Conservation (phyloP, 768 basidiomycete species). For the Fomitopsis pulvina region DNA sequence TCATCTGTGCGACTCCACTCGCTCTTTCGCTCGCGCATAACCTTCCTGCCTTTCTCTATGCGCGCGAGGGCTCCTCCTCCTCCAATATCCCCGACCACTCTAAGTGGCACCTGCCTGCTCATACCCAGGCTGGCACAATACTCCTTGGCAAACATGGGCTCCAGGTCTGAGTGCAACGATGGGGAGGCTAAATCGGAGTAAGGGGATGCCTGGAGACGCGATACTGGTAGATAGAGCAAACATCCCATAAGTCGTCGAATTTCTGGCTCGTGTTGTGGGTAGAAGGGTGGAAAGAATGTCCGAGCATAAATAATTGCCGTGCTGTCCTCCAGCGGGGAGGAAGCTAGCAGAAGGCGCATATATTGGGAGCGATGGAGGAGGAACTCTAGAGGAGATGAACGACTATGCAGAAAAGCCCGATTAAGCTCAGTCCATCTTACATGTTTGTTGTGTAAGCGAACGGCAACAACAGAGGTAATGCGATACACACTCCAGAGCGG, state of each 20-base stretch:
- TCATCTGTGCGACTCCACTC: conserved; percentile 90
- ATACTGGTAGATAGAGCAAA: conserved; percentile 62
- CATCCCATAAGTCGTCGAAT: conserved; percentile 67
- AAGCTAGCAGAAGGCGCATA: conserved; percentile 65
- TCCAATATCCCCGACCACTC: conserved; percentile 89
- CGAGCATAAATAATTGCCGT: conserved; percentile 75
- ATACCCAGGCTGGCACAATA: conserved; percentile 84
- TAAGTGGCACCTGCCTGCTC: conserved; percentile 83
- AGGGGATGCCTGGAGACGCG: conserved; percentile 59
- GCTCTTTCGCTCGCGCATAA: conserved; percentile 89
- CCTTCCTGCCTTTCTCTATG: conserved; percentile 90
- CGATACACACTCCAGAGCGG: conserved; percentile 67
- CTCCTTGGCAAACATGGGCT: conserved; percentile 80
- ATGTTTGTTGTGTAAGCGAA: no score
- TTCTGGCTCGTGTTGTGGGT: conserved; percentile 51
- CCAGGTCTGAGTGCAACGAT: conserved; percentile 69
- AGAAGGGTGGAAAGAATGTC: conserved; percentile 55
- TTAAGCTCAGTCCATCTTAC: conserved; percentile 74
- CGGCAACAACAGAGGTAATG: neutral
- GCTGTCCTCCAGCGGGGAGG: conserved; percentile 48
- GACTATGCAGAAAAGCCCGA: conserved; percentile 54
- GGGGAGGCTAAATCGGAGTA: conserved; percentile 72
- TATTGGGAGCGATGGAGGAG: conserved; percentile 88
- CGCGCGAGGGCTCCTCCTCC: conserved; percentile 85
- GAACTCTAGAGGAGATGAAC: conserved; percentile 82